These are phyloP conservation scores for Pluteus cervinus DNA, from an alignment of 768 basidiomycete genomes.

Conservation along the genomic window DNA sequence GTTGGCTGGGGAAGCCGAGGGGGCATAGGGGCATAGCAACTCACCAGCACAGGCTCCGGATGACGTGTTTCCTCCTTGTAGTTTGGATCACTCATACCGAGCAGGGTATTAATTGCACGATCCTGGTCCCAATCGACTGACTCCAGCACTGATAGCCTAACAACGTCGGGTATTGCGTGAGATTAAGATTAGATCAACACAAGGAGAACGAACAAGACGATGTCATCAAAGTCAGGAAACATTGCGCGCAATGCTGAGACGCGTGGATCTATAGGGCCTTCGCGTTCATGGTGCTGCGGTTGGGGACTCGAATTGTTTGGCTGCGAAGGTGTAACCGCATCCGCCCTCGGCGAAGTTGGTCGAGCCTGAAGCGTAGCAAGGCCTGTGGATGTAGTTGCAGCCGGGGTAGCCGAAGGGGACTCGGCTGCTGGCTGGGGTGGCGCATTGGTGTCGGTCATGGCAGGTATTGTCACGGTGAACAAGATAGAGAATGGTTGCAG, in stretches of 20 bases:
- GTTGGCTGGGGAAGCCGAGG: not conserved
- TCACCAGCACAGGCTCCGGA: conserved; percentile 15
- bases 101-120: conserved; percentile 66
- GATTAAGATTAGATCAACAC: not conserved
- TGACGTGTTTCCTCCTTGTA: conserved; percentile 40
- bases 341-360: no score
- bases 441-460: not conserved
- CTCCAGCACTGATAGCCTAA: conserved; percentile 64
- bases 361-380: not conserved
- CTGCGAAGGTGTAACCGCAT: no score
- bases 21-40: conserved; percentile 1
- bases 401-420: not conserved
- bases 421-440: not conserved
- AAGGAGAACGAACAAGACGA: conserved; percentile 48
- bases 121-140: conserved; percentile 69
- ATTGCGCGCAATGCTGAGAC: conserved; percentile 53
- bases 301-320: no score
- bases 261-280: conserved; percentile 36
- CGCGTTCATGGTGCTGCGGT: conserved; percentile 8
- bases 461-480: not conserved
- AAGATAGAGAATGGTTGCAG: no score
- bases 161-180: no score
- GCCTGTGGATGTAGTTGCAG: not conserved
- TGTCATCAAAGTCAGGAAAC: conserved; percentile 78
- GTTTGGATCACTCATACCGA: conserved; percentile 84